Conservation (phyloP, 2,329 filamentous ascomycete genomes). For the Fusarium chlamydosporum region DNA sequence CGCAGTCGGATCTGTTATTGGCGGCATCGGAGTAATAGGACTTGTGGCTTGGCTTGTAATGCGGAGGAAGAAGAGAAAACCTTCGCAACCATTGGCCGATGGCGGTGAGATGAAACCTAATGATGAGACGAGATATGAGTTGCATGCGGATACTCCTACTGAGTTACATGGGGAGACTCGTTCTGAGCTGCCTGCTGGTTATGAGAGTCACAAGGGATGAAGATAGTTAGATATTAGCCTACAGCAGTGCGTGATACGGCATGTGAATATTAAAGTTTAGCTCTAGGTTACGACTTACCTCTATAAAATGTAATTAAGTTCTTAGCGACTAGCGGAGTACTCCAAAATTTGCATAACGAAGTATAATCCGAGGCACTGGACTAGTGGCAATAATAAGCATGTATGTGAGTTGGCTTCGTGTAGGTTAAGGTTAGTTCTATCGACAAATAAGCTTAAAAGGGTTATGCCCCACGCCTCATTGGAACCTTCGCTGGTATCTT, state of each 20-base stretch:
- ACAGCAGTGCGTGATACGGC: background rate
- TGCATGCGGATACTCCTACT: background rate
- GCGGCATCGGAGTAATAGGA: background rate
- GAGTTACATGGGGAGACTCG: background rate
- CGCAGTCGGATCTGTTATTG: background rate
- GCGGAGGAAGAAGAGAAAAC: background rate
- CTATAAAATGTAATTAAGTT: no score
- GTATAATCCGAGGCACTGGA: no score
- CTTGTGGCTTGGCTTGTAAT: constrained; percentile 1
- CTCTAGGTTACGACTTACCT: no score
- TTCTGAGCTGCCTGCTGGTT: background rate
- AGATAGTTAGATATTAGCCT: no score
- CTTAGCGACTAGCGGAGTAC: no score
- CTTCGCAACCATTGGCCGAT: background rate
- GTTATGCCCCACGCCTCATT: no score
- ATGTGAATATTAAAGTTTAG: accelerated
- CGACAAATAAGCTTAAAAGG: no score
- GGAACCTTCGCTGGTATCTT: no score
- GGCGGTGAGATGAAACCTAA: background rate
- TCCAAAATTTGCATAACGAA: no score
- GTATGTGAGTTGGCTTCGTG: no score
- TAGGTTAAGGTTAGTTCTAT: no score
- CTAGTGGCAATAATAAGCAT: no score
- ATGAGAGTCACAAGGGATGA: background rate
- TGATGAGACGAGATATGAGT: background rate